Percentiles rank a stretch among this genome's conserved stretches.
phyloP scores from a whole-genome alignment of 768 basidiomycete genomes.

The Cantharellus anzutake region DNA sequence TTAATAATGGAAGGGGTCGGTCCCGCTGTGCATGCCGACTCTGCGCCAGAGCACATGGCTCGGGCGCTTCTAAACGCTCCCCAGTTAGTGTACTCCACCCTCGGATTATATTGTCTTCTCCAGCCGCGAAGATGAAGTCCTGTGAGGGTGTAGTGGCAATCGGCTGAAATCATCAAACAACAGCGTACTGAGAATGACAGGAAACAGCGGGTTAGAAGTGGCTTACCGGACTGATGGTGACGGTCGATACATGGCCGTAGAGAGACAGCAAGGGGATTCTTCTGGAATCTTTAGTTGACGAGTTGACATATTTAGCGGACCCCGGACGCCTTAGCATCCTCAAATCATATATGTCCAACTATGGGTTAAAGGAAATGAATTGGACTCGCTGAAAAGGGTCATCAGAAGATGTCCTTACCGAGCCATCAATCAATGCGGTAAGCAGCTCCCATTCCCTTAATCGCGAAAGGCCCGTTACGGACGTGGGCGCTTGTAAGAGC shows the following conservation, averaged over 20 bases:
- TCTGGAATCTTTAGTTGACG: not conserved
- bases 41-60: too few species aligned
- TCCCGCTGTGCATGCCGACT: too few species aligned
- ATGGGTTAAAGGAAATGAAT: not conserved
- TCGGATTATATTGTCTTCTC: conserved; percentile 5
- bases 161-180: not conserved
- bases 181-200: not conserved
- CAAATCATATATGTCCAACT: not conserved
- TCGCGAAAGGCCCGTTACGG: not conserved
- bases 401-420: not conserved
- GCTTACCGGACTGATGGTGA: not conserved
- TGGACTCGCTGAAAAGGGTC: not conserved
- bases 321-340: not conserved
- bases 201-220: not conserved
- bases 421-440: not conserved
- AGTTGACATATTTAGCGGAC: not conserved
- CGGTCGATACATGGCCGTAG: not conserved
- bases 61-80: not conserved
- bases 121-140: conserved; percentile 8
- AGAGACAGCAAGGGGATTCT: not conserved
- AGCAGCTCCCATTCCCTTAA: not conserved
- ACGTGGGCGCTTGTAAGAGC: not conserved
- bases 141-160: not conserved
- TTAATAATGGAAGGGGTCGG: too few species aligned
- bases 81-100: conserved; percentile 8